Evolutionary conservation across 139 green algal genomes (phyloP).

Genomic region (Micractinium sp.): DNA sequence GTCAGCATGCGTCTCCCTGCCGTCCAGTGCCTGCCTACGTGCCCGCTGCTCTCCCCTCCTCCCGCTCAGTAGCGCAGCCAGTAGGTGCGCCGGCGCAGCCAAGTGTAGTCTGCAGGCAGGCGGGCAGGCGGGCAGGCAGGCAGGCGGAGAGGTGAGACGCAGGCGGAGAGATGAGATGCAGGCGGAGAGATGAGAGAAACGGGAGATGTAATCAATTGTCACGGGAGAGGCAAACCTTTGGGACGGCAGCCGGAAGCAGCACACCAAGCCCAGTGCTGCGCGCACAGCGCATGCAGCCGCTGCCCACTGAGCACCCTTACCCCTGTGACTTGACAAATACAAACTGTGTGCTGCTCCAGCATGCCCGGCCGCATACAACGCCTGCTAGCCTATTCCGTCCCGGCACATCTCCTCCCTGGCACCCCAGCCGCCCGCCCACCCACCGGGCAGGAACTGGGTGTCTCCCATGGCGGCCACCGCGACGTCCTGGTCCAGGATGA

Average conservation of each 20-base stretch:
- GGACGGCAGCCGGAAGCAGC: too few species aligned
- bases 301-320: too few species aligned
- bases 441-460: slow-evolving; percentile 54
- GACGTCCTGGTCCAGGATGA: slow-evolving; percentile 93
- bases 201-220: not conserved
- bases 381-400: too few species aligned
- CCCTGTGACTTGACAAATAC: too few species aligned
- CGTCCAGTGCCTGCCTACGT: not conserved
- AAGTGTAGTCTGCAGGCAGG: slow-evolving; percentile 88
- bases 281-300: too few species aligned
- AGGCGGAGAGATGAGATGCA: not conserved
- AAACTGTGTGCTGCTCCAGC: too few species aligned
- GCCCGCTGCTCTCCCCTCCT: not conserved
- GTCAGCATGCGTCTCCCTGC: not conserved
- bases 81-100: slow-evolving; percentile 93
- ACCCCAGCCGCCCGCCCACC: not conserved
- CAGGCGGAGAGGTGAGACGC: not conserved
- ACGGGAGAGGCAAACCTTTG: too few species aligned
- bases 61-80: slow-evolving; percentile 89
- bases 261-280: too few species aligned
- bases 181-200: too few species aligned
- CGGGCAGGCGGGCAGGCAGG: slow-evolving; percentile 63
- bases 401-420: not conserved
- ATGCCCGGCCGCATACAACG: too few species aligned
- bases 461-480: slow-evolving; percentile 91